Evolutionary conservation across 768 basidiomycete genomes (phyloP).

Genomic region (Mrakia frigida): DNA sequence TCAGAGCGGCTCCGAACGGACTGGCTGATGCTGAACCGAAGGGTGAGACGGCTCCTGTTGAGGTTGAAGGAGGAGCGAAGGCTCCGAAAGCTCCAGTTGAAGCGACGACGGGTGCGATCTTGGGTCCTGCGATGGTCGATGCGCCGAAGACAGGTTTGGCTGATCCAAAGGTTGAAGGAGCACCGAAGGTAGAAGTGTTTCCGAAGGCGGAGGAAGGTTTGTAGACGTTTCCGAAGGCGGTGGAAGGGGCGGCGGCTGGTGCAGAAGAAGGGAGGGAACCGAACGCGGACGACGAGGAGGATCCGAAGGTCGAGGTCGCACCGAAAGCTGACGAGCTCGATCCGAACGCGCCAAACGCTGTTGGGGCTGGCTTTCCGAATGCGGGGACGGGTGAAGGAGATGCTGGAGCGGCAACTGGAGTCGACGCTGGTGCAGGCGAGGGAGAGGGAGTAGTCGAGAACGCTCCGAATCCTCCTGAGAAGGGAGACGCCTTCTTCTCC

Average conservation of each 20-base stretch:
- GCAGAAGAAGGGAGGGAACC: conserved; percentile 10
- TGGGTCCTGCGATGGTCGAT: conserved; percentile 19
- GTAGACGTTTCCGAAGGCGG: conserved; percentile 6
- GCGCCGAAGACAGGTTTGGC: conserved; percentile 16
- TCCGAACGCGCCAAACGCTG: conserved; percentile 16
- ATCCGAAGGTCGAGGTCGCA: neutral
- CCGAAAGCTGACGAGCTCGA: neutral
- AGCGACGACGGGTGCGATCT: conserved; percentile 23
- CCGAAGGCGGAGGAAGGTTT: conserved; percentile 5
- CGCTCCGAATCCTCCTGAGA: conserved; percentile 28
- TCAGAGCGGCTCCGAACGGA: conserved; percentile 1
- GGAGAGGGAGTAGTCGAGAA: conserved; percentile 13
- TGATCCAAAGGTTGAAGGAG: conserved; percentile 1
- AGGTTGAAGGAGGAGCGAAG: neutral
- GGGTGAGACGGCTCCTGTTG: neutral
- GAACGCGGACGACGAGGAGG: conserved; percentile 7
- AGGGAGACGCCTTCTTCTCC: conserved; percentile 24
- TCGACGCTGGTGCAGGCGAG: neutral
- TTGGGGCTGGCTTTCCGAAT: conserved; percentile 7
- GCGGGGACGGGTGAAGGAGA: neutral
- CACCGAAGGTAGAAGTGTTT: conserved; percentile 4
- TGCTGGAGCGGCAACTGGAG: neutral
- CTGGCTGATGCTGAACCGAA: conserved; percentile 9
- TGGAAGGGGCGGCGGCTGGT: neutral
- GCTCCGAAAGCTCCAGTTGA: conserved; percentile 24